These are phyloP conservation scores for Leccinum boreale DNA, from an alignment of 768 basidiomycete genomes.

Conservation along the genomic window DNA sequence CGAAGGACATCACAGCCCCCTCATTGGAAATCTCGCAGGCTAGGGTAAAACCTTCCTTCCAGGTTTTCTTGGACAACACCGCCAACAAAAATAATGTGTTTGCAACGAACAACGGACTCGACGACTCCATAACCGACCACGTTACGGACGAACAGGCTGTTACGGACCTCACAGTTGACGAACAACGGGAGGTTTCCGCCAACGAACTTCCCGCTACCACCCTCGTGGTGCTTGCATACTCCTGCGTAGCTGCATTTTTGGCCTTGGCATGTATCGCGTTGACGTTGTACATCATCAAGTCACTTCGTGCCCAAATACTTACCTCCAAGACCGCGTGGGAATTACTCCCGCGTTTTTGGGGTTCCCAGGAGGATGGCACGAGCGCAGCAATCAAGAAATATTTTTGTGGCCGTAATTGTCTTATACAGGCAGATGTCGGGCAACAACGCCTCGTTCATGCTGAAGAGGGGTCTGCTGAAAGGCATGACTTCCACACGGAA, in stretches of 20 bases:
- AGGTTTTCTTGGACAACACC: slow-evolving; percentile 24
- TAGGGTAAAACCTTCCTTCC: slow-evolving; percentile 12
- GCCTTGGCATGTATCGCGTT: slow-evolving; percentile 20
- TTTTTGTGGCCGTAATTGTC: neutral
- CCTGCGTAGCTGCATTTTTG: slow-evolving; percentile 26
- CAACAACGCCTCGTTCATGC: slow-evolving; percentile 1
- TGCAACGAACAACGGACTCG: slow-evolving; percentile 13
- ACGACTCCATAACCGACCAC: neutral
- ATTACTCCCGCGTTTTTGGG: slow-evolving; percentile 18
- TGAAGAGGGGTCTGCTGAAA: slow-evolving; percentile 3
- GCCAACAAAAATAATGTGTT: slow-evolving; percentile 18
- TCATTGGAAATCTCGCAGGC: slow-evolving; percentile 19
- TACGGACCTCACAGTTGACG: neutral
- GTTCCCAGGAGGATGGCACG: neutral
- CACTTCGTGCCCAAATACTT: slow-evolving; percentile 17
- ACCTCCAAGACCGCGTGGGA: slow-evolving; percentile 24
- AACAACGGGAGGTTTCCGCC: neutral
- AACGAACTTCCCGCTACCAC: slow-evolving; percentile 2
- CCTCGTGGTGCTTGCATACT: slow-evolving; percentile 21
- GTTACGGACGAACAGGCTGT: neutral
- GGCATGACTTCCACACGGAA: neutral
- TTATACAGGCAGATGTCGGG: neutral
- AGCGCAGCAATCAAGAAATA: neutral
- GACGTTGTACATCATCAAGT: slow-evolving; percentile 21
- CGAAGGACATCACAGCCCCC: slow-evolving; percentile 29